Evolutionary conservation across 2,329 filamentous ascomycete species (phyloP), one percentile per base, ranked within the genome.

Genomic region (Aspergillus tubingensis): DNA sequence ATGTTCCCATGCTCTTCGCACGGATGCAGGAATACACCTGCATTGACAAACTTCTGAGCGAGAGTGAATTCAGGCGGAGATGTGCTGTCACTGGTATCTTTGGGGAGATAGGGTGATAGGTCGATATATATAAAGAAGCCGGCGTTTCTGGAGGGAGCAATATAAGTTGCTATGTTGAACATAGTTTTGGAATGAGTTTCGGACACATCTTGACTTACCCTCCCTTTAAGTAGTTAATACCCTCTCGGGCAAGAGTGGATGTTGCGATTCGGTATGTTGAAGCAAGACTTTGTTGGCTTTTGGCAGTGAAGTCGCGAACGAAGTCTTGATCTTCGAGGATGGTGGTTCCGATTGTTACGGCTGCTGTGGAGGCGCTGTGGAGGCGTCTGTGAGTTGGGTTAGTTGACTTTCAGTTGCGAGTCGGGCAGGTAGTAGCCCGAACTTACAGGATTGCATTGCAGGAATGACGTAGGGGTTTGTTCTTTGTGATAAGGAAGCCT

Each of bases 1-100:
- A 77, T 70, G 19, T 77, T 77, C 0, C 77, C 76, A 51, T 75
- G 71, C 62, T 80, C 79, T 60, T 82, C 79, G 0, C 80, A 77
- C 0, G 81, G 77, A 48, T 83, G 82, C 25, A 86, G 59, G 58
- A 82, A 83, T 2, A 86, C 77, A 2, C 82, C 84, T 0, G 74
- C 73, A 23, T 78, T 71, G n/a, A 78, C 64, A 41, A 86, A 63
- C 50, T 63, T 77, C 63, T 79, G 73, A 0, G 79, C 78, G 11
- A 86, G 67, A 11, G 69, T 73, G 62, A 80, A 80, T 64, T 85
- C 81, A 1, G 74, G 67, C 52, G 78, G 75, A 49, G 21, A 25
- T 25, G 43, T 36, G 32, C 32, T 36, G 1, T 36, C 1, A 36
- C 11, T 6, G 5, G 1, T 36, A 36, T 36, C 11, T 15, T 13